Evolutionary conservation across 257 asterid species (phyloP), one percentile per base, ranked within the genome.

Genomic region (Solanum virginianum): DNA sequence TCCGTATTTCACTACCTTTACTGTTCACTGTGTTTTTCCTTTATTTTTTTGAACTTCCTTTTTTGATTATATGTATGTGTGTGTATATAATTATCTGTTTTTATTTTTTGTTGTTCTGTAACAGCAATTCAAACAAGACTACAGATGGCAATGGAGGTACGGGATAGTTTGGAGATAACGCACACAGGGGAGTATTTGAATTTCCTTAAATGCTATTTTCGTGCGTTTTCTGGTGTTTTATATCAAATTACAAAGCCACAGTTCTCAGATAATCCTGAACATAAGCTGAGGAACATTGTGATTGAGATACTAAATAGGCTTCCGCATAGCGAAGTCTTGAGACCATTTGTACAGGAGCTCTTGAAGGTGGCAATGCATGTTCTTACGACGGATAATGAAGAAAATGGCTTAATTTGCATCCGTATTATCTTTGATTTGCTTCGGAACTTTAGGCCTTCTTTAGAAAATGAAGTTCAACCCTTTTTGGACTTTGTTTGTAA

Each of bases 161-260:
- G 97, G 93, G 99, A 97, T 85, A 97, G 99, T 87, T 90, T 97
- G 89, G 99, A 97, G 91, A 97, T 97, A 87, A 95, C 98, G 86
- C 99, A 97, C 90, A 95, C 99, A 6, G 99, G 98, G 92, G 99
- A 97, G 93, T 97, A 97, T 88, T 91, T 97, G 85, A 95, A 95
- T 88, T 97, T 97, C 85, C 88, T 97, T 62, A 95, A 89, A 86
- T 97, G 98, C 88, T 97, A 97, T 84, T 97, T 97, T 85, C 97
- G 97, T 62, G 93, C 99, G 2, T 97, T 97, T 88, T 95, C 99
- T 7, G 89, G 91, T 57, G 92, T 97, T 88, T 81, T 97, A 36
- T 92, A 92, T 81, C 91, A 92, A 1, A 91, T 91, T 16, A 97
- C 99, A 51, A 95, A 93, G 94, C 99, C 99, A 55, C 99, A 97